These are phyloP conservation scores for Citrus cavaleriei DNA, from an alignment of 345 rosid species.

Conservation along the genomic window DNA sequence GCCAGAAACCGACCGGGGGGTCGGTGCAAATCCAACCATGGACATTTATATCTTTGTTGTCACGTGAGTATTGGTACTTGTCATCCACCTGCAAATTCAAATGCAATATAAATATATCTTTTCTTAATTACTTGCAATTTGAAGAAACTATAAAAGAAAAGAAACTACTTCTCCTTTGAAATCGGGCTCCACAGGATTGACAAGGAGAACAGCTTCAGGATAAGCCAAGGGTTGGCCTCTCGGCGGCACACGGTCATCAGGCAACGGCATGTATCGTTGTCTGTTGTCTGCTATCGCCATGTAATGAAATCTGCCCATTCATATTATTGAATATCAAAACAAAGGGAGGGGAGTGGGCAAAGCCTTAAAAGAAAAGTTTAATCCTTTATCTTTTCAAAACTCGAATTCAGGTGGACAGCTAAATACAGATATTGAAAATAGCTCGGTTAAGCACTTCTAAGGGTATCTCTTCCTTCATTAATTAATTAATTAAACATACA, in stretches of 20 bases:
- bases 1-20: conserved; percentile 82
- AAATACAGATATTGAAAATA: too few species aligned
- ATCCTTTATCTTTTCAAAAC: too few species aligned
- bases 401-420: too few species aligned
- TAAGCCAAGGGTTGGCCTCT: conserved; percentile 44
- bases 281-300: conserved; percentile 52
- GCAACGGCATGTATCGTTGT: conserved; percentile 49
- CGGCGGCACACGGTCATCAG: conserved; percentile 38
- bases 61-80: conserved; percentile 82
- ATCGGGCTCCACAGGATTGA: conserved; percentile 41
- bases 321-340: neutral
- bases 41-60: conserved; percentile 60
- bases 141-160: too few species aligned
- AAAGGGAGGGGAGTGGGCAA: neutral
- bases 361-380: too few species aligned
- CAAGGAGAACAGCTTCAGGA: conserved; percentile 53
- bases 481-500: too few species aligned
- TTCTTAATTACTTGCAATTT: too few species aligned
- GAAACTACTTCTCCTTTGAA: conserved; percentile 44
- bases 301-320: conserved; percentile 37
- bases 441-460: too few species aligned
- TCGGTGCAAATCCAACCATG: conserved; percentile 86
- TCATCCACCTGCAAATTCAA: conserved; percentile 63
- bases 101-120: neutral
- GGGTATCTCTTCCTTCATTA: too few species aligned